Conservation (phyloP, 805 yeast species). For the Lachancea kluyveri region DNA sequence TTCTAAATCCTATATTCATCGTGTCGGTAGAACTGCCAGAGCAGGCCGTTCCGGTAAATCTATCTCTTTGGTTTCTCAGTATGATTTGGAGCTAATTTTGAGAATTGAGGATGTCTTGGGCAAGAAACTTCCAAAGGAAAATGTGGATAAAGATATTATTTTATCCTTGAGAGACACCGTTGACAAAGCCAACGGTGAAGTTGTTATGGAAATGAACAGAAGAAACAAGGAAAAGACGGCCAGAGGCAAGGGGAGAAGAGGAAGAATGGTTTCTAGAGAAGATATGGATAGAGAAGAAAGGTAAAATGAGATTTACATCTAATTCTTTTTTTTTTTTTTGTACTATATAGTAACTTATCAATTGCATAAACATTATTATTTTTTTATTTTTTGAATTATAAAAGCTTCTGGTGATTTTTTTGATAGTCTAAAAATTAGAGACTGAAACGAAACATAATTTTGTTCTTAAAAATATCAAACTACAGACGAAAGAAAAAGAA, state of each 20-base stretch:
- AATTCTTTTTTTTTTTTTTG: no score
- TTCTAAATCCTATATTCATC: conserved; percentile 77
- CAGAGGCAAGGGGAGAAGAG: conserved; percentile 35
- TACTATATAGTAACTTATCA: no score
- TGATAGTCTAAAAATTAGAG: no score
- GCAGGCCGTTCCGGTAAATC: conserved; percentile 89
- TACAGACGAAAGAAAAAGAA: no score
- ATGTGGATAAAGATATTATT: conserved; percentile 70
- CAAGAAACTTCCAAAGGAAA: conserved; percentile 81
- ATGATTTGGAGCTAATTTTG: conserved; percentile 82
- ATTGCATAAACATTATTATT: no score
- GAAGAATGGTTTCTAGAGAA: conserved; percentile 35
- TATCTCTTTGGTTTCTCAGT: conserved; percentile 84
- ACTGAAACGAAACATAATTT: no score
- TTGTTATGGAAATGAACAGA: conserved; percentile 68
- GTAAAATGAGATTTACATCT: no score
- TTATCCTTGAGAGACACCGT: conserved; percentile 77
- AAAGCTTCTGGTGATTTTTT: no score
- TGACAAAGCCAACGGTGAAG: conserved; percentile 87
- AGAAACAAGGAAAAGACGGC: conserved; percentile 49
- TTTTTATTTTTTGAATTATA: no score
- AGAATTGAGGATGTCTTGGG: conserved; percentile 82
- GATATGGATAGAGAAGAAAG: conserved; percentile 43
- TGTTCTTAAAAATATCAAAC: no score
- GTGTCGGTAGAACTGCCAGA: conserved; percentile 96